These are phyloP conservation scores for Camellia japonica DNA, from an alignment of 148 eudicot genomes.

Conservation along the genomic window DNA sequence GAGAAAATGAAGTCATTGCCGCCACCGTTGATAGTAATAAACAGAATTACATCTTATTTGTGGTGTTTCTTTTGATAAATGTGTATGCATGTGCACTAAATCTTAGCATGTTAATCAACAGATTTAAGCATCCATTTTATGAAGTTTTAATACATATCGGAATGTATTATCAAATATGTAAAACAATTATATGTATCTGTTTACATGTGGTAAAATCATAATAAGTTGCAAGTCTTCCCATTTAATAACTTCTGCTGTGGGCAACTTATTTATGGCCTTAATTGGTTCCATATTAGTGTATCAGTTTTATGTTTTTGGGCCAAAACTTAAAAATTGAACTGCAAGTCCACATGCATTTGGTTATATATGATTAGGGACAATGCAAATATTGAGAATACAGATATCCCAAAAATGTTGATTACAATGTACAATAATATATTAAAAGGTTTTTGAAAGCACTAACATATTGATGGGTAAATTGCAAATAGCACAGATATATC, in stretches of 20 bases:
- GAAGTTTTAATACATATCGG: too few species aligned
- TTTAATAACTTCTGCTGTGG: neutral
- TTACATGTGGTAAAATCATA: neutral
- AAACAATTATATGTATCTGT: neutral
- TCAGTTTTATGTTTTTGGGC: neutral
- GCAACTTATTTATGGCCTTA: neutral
- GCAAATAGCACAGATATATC: neutral
- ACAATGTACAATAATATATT: neutral
- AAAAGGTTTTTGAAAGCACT: neutral
- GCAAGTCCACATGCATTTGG: neutral
- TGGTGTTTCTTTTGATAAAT: neutral
- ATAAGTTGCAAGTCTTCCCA: neutral
- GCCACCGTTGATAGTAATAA: neutral
- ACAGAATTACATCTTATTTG: neutral
- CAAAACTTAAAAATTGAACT: neutral
- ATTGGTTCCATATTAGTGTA: neutral
- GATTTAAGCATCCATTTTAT: neutral
- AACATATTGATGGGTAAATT: neutral
- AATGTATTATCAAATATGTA: neutral
- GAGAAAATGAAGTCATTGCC: neutral
- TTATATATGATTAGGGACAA: neutral
- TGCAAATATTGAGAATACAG: neutral
- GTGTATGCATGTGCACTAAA: neutral
- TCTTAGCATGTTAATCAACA: neutral
- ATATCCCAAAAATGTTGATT: neutral